phyloP scores from a whole-genome alignment of 257 asterid genomes.

The Solanum habrochaites region DNA sequence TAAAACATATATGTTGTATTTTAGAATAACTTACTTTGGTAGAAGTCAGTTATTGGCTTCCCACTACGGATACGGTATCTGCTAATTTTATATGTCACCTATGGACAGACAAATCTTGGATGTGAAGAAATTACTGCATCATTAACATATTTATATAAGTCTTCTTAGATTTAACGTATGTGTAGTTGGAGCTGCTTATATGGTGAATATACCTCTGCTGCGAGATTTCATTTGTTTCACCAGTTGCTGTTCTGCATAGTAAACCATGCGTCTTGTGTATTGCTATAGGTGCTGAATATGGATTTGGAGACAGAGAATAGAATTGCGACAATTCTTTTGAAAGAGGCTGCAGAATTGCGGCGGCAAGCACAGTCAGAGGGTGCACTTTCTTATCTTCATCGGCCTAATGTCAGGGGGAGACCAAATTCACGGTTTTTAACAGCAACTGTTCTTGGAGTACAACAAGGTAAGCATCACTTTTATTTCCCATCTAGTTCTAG shows the following conservation, averaged over 20 bases:
- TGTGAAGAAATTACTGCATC: background rate
- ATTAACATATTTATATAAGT: background rate
- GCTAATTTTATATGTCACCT: background rate
- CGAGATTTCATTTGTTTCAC: background rate
- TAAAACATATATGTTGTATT: background rate
- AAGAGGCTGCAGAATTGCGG: conserved; percentile 89
- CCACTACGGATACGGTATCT: background rate
- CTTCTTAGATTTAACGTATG: background rate
- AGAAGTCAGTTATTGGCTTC: background rate
- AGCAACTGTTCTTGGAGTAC: conserved; percentile 93
- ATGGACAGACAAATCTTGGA: background rate
- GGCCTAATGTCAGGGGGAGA: conserved; percentile 53
- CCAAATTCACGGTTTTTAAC: conserved; percentile 92
- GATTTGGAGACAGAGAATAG: conserved; percentile 84
- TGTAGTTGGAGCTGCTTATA: background rate
- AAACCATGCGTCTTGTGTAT: background rate
- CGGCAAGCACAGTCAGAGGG: conserved; percentile 82
- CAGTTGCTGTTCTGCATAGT: background rate
- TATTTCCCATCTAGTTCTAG: background rate
- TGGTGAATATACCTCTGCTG: background rate
- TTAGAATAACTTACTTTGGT: background rate
- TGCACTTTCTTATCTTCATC: conserved; percentile 66
- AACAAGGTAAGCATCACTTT: conserved; percentile 48
- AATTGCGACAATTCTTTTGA: conserved; percentile 72
- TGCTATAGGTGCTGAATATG: conserved; percentile 24